Evolutionary conservation across 2,329 filamentous ascomycete species (phyloP), one percentile per base, ranked within the genome.

Genomic region (Penicillium decumbens): DNA sequence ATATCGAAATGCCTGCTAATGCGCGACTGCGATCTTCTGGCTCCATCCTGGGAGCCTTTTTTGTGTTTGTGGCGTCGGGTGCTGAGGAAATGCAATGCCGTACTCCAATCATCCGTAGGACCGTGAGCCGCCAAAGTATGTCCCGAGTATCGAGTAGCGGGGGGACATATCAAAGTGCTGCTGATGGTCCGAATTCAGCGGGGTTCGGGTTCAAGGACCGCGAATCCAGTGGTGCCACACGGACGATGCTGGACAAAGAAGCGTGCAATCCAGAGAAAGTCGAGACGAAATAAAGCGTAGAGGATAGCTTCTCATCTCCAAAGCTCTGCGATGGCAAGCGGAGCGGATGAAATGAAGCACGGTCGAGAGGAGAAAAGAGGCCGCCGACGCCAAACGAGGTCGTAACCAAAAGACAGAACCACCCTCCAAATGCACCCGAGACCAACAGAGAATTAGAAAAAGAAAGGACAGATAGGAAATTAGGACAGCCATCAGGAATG

Each of bases 1-100:
- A 69, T 68, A 68, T 68, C 65, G 63, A 68, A 69, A 70, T 68
- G 66, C 66, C 66, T 68, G 66, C 66, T 70, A 67, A 68, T 66
- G 61, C 59, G 64, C 59, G 64, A 68, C 65, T 64, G 65, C 61
- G 58, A 65, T 65, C 61, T 59, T 62, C 54, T 55, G 57, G 58
- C 55, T 59, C 56, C 39, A 52, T 55, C 43, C 55, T 48, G 53
- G 49, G 41, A 43, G 37, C 45, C 53, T 56, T 53, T 54, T 51
- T 47, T 30, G 49, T 43, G 47, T 53, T 52, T 53, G 41, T 51
- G 52, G 45, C 53, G 47, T 55, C 52, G 38, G 47, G 15, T 46
- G 47, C 47, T 53, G 50, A 53, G 50, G 24, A 41, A 48, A 54
- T 60, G 51, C 51, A 47, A 54, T 37, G 42, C 39, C 48, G 28